Evolutionary conservation across 2,329 filamentous ascomycete genomes (phyloP), one percentile per base, ranked within the genome.

Genomic region (Colletotrichum gigasporum): DNA sequence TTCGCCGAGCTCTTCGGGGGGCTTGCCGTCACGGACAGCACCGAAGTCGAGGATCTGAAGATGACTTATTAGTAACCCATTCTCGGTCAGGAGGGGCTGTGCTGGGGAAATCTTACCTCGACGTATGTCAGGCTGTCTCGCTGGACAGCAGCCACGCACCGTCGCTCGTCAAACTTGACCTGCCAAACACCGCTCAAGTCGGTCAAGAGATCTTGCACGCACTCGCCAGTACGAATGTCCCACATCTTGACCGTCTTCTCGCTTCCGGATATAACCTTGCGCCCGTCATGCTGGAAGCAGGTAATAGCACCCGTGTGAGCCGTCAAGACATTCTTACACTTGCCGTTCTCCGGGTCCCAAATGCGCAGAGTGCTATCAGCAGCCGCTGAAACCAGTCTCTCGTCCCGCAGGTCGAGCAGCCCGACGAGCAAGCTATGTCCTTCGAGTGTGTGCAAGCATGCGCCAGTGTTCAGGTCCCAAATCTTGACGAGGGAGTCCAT

Each of bases 401-500:
- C 93, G 70, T 95, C 92, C 52, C 91, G 91, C 54, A 99, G 84
- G 73, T 98, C 96, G 30, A 99, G 83, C 2, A 99, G 85, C 1
- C 96, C 96, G 16, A 99, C 96, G 12, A 99, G 89, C 10, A 96
- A 91, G 16, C 90, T 91, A 74, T 99, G 96, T 0, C 96, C 96
- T 76, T 98, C 95, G 0, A 99, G 86, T 1, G 93, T 97, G 77
- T 95, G 91, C 10, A 98, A 82, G 69, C 94, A 92, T 0, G 90
- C 82, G 1, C 96, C 96, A 2, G 92, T 96, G 28, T 93, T 90
- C 12, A 99, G 85, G 65, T 95, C 96, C 96, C 96, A 99, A 11
- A 99, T 95, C 79, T 97, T 98, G 74, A 99, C 96, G 68, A 94
- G 86, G 67, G 96, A 97, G 76, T 99, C 96, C 96, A 99, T 99